A percentile compares a stretch with the other conserved stretches of the same genome.
Conservation (phyloP, 2,329 filamentous ascomycete genomes). For the Tolypocladium pustulatum region DNA sequence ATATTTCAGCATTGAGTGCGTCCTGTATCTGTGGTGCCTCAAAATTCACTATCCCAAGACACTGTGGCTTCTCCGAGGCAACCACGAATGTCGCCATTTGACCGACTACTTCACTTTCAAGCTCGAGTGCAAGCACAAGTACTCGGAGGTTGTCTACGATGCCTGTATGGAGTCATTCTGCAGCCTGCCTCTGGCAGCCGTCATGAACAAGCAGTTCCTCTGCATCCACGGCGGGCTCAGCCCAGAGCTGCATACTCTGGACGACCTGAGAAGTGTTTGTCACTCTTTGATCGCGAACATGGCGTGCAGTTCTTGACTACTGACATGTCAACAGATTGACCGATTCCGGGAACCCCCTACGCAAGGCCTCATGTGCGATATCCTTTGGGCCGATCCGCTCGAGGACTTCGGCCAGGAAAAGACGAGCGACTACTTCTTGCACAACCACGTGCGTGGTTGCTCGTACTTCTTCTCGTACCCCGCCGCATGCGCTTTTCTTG, state of each 20-base stretch:
- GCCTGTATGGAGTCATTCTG: slow-evolving; percentile 99
- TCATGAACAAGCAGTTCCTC: slow-evolving; percentile 99
- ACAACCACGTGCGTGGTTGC: slow-evolving; percentile 96
- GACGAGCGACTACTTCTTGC: slow-evolving; percentile 91
- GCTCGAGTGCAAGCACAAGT: slow-evolving; percentile 99
- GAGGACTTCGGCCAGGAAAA: slow-evolving; percentile 99
- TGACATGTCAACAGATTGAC: slow-evolving; percentile 58
- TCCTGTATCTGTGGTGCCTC: slow-evolving; percentile 92
- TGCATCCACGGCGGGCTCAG: slow-evolving; percentile 96
- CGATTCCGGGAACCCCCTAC: slow-evolving; percentile 96
- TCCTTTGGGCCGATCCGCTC: slow-evolving; percentile 94
- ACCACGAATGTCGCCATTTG: slow-evolving; percentile 97
- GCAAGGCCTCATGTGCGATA: slow-evolving; percentile 97
- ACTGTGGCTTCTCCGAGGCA: slow-evolving; percentile 91
- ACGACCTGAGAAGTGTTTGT: slow-evolving; percentile 76
- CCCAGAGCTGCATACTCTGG: slow-evolving; percentile 89
- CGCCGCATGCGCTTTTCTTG: slow-evolving; percentile 90
- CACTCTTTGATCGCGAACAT: too few relatives aligned
- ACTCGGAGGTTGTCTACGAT: slow-evolving; percentile 91
- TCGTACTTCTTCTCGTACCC: slow-evolving; percentile 99
- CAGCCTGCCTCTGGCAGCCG: slow-evolving; percentile 78
- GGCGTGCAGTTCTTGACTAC: neutral
- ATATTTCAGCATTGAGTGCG: slow-evolving; percentile 99
- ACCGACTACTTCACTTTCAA: slow-evolving; percentile 99
- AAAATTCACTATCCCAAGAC: slow-evolving; percentile 99